phyloP scores from a whole-genome alignment of 805 yeast genomes.

The Cyberlindnera galapagoensis region DNA sequence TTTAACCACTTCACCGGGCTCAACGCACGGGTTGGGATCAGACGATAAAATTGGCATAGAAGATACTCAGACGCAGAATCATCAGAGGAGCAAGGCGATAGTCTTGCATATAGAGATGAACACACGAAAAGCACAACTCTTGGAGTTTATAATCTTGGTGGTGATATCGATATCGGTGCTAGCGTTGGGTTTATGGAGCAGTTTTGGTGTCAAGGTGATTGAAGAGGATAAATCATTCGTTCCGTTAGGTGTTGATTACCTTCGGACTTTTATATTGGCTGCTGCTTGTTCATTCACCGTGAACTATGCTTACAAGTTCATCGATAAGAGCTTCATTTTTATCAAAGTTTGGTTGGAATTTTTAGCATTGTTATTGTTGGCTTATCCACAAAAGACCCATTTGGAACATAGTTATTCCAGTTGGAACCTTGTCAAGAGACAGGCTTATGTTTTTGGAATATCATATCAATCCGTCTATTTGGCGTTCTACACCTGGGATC shows the following conservation, averaged over 20 bases:
- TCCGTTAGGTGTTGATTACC: slow-evolving; percentile 33
- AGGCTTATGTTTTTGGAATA: slow-evolving; percentile 32
- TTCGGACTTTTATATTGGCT: slow-evolving; percentile 31
- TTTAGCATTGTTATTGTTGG: slow-evolving; percentile 29
- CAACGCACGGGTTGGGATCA: too few species aligned
- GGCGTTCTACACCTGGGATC: slow-evolving; percentile 30
- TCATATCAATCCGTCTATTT: slow-evolving; percentile 15
- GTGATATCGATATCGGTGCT: not conserved
- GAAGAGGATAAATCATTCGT: slow-evolving; percentile 19
- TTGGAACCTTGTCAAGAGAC: slow-evolving; percentile 37
- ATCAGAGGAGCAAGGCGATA: too few species aligned
- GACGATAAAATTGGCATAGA: too few species aligned
- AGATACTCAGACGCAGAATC: too few species aligned
- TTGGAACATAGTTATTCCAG: slow-evolving; percentile 14
- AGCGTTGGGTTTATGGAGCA: not conserved
- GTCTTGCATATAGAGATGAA: too few species aligned
- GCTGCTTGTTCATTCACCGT: slow-evolving; percentile 29
- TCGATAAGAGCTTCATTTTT: slow-evolving; percentile 25
- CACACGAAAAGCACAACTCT: too few species aligned
- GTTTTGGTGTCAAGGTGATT: slow-evolving; percentile 9
- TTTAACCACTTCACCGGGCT: too few species aligned
- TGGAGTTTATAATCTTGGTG: slow-evolving; percentile 3
- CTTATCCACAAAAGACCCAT: slow-evolving; percentile 34
- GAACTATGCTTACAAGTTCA: slow-evolving; percentile 19
- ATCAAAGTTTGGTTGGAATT: slow-evolving; percentile 31